These are phyloP conservation scores for Sisymbrium altissimum DNA, from an alignment of 345 rosid genomes.

Conservation along the genomic window DNA sequence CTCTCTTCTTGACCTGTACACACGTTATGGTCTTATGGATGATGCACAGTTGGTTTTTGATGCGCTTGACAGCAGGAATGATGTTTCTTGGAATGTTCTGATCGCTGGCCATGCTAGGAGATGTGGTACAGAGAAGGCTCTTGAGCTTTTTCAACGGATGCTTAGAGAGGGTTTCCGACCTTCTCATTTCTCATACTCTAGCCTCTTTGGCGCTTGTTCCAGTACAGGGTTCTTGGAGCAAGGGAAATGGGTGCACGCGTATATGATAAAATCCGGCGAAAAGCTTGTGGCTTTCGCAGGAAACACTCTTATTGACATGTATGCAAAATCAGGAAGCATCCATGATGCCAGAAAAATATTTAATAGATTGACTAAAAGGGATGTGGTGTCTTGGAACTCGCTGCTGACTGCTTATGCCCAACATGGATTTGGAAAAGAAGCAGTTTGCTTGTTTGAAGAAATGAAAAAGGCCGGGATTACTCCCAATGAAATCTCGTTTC, in stretches of 20 bases:
- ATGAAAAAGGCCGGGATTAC: slow-evolving; percentile 42
- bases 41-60: slow-evolving; percentile 46
- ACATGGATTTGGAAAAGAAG: slow-evolving; percentile 48
- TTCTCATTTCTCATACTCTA: slow-evolving; percentile 51
- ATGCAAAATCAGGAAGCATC: slow-evolving; percentile 62
- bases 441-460: slow-evolving; percentile 41
- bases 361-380: slow-evolving; percentile 42
- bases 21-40: slow-evolving; percentile 47
- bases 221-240: slow-evolving; percentile 58
- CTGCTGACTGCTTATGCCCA: slow-evolving; percentile 54
- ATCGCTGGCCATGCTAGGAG: slow-evolving; percentile 62
- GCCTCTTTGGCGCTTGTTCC: slow-evolving; percentile 51
- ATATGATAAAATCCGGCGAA: slow-evolving; percentile 53
- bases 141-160: slow-evolving; percentile 45
- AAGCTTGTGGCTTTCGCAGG: slow-evolving; percentile 56
- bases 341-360: slow-evolving; percentile 53
- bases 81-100: slow-evolving; percentile 70
- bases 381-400: slow-evolving; percentile 63
- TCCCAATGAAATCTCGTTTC: slow-evolving; percentile 58
- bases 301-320: slow-evolving; percentile 62
- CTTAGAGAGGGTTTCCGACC: slow-evolving; percentile 46
- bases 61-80: slow-evolving; percentile 45
- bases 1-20: slow-evolving; percentile 57
- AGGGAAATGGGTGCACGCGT: slow-evolving; percentile 68
- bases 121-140: slow-evolving; percentile 47